phyloP scores from a whole-genome alignment of 179 eudicot genomes.

The Spinacia oleracea region DNA sequence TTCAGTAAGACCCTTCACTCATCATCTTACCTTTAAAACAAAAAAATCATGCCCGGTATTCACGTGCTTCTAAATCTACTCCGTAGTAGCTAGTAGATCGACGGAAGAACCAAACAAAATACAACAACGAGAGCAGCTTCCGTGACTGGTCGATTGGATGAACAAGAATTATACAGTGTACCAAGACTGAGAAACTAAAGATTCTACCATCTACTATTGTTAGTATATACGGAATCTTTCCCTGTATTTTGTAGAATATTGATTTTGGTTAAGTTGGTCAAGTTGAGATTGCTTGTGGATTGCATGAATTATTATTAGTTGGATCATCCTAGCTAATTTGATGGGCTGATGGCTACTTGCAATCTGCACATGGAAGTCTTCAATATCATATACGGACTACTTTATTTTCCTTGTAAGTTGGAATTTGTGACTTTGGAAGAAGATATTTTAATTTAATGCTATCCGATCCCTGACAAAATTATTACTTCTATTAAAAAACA shows the following conservation, averaged over 20 bases:
- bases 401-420: slow-evolving; percentile 1
- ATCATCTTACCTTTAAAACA: too few species aligned
- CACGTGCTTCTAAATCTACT: too few species aligned
- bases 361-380: slow-evolving; percentile 5
- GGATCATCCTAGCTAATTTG: neutral
- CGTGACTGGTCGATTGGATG: too few species aligned
- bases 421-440: neutral
- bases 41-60: too few species aligned
- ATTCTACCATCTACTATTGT: too few species aligned
- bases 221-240: neutral
- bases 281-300: neutral
- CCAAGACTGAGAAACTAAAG: too few species aligned
- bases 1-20: too few species aligned
- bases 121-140: too few species aligned
- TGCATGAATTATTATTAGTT: neutral
- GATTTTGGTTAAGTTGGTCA: neutral
- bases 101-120: too few species aligned
- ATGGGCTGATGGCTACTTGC: neutral
- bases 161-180: too few species aligned
- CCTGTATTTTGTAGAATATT: neutral
- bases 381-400: too few species aligned
- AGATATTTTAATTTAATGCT: neutral
- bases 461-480: neutral
- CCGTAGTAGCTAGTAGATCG: too few species aligned
- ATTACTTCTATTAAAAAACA: neutral